Conservation (phyloP, 2,329 filamentous ascomycete species). For the Penicillium sp. region DNA sequence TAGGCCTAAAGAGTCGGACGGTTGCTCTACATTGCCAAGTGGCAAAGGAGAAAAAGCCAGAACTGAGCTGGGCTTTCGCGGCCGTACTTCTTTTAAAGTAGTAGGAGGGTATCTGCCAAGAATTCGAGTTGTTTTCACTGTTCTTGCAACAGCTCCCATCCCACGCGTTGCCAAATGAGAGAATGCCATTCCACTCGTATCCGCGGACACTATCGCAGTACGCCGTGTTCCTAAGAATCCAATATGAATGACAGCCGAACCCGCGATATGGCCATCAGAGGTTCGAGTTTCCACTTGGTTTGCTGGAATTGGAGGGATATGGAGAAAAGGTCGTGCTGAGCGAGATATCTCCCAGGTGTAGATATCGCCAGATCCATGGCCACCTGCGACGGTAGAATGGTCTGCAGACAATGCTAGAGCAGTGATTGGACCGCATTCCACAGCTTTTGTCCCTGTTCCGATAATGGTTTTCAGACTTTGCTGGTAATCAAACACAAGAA, state of each 20-base stretch:
- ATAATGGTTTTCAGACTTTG: slow-evolving; percentile 94
- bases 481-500: slow-evolving; percentile 95
- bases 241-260: slow-evolving; percentile 79
- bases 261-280: slow-evolving; percentile 78
- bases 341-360: slow-evolving; percentile 94
- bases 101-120: slow-evolving; percentile 83
- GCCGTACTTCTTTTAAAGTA: slow-evolving; percentile 60
- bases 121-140: slow-evolving; percentile 85
- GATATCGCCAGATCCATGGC: slow-evolving; percentile 85
- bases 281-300: slow-evolving; percentile 63
- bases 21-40: slow-evolving; percentile 87
- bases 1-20: slow-evolving; percentile 81
- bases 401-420: slow-evolving; percentile 89
- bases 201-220: slow-evolving; percentile 91
- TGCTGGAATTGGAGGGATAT: slow-evolving; percentile 75
- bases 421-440: slow-evolving; percentile 86
- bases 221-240: slow-evolving; percentile 92
- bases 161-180: slow-evolving; percentile 93
- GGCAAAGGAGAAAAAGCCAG: slow-evolving; percentile 88
- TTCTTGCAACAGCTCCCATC: slow-evolving; percentile 78
- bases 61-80: slow-evolving; percentile 88
- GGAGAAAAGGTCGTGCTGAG: slow-evolving; percentile 81
- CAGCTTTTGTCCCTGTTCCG: slow-evolving; percentile 87
- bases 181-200: slow-evolving; percentile 95
- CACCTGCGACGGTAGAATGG: slow-evolving; percentile 85